Base-by-base conservation (phyloP, 1,284 basidiomycete genomes). In the Somion occarium region DNA sequence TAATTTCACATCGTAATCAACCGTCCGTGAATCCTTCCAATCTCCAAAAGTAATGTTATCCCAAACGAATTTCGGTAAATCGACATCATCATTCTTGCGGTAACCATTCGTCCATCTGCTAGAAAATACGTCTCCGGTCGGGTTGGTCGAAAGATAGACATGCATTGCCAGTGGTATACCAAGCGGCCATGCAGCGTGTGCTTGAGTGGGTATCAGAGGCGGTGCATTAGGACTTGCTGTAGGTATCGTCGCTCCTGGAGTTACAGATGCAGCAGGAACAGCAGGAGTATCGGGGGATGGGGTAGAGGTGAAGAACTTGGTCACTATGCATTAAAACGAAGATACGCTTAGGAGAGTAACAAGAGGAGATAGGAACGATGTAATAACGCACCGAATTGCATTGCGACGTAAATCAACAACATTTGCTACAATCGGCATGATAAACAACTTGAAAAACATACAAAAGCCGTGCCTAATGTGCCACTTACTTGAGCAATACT, bases 11-110 rank as follows among this genome's bases (percentile, higher is more conserved):
- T 85, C 72, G 49, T 85, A 79, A 47, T 90, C 78, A 51, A 78
- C 79, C 4, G 75, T 75, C 46, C 88, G 73, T 26, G 77, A 68
- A 49, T 93, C 88, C 39, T 78, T 80, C 80, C 83, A 94, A 60
- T 92, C 79, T 34, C 91, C 91, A 60, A 86, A 93, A 0, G 83
- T 87, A 46, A 98, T 80, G 58, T 89, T 88, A 41, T 86, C 73
- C 91, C 93, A 97, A 13, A 81, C 75, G 49, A 90, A 83, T 53
- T 75, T 74, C 4, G 89, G 88, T 24, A 91, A 67, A 30, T 67
- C 67, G 48, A 70, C 74, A 44, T 81, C 79, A 42, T 71, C 65
- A 50, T 76, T 69, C 52, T 73, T 70, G 46, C 74, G 64, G 66
- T 72, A 75, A 25, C 63, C 72, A 1, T 74, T 70, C 15, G 75